Conservation (phyloP, 352 stramenopile genomes). For the Thraustochytrium striatum region DNA sequence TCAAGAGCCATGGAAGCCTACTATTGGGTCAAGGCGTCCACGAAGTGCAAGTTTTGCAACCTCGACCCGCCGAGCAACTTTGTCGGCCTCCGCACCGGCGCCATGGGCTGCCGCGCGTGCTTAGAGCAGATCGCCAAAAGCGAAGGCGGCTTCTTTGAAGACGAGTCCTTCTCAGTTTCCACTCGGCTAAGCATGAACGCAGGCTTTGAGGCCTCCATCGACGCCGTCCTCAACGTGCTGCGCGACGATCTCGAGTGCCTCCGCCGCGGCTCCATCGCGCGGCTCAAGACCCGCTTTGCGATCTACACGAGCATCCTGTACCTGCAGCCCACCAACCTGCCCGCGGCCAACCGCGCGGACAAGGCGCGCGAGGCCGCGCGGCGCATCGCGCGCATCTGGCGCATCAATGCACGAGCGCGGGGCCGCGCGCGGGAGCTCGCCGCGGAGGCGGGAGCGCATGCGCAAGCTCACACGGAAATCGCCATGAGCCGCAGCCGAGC, state of each 20-base stretch:
- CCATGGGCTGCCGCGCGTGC: background rate
- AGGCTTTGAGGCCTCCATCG: slow-evolving; percentile 14
- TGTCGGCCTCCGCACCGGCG: background rate
- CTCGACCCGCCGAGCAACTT: background rate
- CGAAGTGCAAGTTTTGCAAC: background rate
- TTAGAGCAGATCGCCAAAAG: background rate
- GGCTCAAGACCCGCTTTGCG: slow-evolving; percentile 1
- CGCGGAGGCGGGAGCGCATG: no score
- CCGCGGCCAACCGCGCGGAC: background rate
- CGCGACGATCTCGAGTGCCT: slow-evolving; percentile 27
- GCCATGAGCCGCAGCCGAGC: slow-evolving; percentile 53
- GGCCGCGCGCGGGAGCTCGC: no score
- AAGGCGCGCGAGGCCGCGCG: background rate
- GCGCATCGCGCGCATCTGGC: slow-evolving; percentile 6
- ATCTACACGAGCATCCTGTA: slow-evolving; percentile 18
- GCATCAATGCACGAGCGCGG: background rate
- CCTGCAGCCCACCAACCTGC: background rate
- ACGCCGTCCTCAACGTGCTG: slow-evolving; percentile 20
- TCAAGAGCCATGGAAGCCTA: slow-evolving; percentile 6
- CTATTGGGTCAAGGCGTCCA: slow-evolving; percentile 33
- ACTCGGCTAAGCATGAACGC: slow-evolving; percentile 21
- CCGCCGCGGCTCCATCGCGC: background rate
- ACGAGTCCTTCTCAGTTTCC: slow-evolving; percentile 16
- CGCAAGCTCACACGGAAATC: background rate
- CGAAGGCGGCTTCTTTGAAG: background rate